Conservation (phyloP, 179 eudicot genomes). For the Sideroxylon spinosum region DNA sequence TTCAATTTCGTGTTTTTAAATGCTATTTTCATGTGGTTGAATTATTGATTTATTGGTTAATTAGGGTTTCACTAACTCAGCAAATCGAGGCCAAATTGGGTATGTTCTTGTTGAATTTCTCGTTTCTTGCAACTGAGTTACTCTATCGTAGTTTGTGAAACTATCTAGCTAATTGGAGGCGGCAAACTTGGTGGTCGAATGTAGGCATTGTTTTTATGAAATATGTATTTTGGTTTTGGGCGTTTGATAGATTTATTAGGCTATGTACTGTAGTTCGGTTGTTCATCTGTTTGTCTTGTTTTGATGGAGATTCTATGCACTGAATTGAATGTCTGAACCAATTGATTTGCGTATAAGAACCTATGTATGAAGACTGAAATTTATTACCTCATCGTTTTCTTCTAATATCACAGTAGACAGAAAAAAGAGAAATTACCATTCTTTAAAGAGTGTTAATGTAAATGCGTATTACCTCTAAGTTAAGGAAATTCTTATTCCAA, state of each 20-base stretch:
- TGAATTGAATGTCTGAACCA: neutral
- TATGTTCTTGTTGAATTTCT: neutral
- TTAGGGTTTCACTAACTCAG: neutral
- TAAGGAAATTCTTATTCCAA: neutral
- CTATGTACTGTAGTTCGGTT: neutral
- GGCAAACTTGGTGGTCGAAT: conserved; percentile 8
- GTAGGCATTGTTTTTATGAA: neutral
- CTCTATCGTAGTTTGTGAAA: neutral
- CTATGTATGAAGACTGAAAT: neutral
- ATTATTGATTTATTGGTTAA: neutral
- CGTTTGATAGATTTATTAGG: neutral
- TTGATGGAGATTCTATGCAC: neutral
- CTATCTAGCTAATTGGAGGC: neutral
- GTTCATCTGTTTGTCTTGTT: neutral
- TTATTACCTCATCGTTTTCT: neutral
- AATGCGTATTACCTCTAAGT: neutral
- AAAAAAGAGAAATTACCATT: neutral
- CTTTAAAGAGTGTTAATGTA: neutral
- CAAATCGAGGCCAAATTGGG: neutral
- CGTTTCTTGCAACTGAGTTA: neutral
- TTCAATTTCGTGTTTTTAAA: neutral
- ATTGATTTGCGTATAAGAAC: neutral
- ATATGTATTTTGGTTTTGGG: neutral
- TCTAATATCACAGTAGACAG: neutral
- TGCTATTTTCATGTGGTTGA: too few species aligned